Evolutionary conservation across 1,284 basidiomycete species (phyloP), one percentile per base, ranked within the genome.

Genomic region (Fomes fomentarius): DNA sequence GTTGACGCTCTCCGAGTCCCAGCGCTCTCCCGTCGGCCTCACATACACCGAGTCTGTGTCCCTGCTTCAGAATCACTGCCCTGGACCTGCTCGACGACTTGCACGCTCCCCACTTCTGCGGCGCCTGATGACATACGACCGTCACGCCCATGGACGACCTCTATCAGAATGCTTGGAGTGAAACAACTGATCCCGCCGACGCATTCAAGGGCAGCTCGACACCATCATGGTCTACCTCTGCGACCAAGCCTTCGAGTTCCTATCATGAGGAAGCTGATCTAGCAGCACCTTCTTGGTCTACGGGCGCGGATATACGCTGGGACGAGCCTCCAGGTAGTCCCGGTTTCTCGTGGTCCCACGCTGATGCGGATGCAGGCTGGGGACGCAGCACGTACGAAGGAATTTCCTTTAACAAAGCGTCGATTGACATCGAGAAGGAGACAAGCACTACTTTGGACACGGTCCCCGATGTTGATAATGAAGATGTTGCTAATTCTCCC

Each of bases 161-260:
- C 49, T 89, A 86, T 81, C 78, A 80, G 41, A 84, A 85, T 69
- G 80, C 82, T 52, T 86, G 83, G 83, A 76, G 75, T 53, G 81
- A 84, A 56, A 67, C 79, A 42, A 60, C 74, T 24, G 38, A 51
- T 49, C 10, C 51, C 54, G 5, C 34, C 38, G 28, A 50, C 14
- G 30, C 56, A 3, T 50, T 58, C 26, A 43, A 48, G 38, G 51
- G 54, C 57, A 51, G 58, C 52, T 38, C 64, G 2, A 47, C 48
- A 12, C 56, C 63, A 14, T 41, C 72, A 26, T 71, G 69, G 71
- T 54, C 68, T 30, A 50, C 65, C 25, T 60, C 62, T n/a, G n/a
- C n/a, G 31, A 47, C 34, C 38, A 63, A 55, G 45, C 48, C 57
- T 52, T 50, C 61, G 35, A 63, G 58, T 58, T 40, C 61, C 34